A percentile compares a stretch with the other conserved stretches of the same genome.
phyloP scores from a whole-genome alignment of 139 green algal genomes.

The Astrephomene gubernaculifera region DNA sequence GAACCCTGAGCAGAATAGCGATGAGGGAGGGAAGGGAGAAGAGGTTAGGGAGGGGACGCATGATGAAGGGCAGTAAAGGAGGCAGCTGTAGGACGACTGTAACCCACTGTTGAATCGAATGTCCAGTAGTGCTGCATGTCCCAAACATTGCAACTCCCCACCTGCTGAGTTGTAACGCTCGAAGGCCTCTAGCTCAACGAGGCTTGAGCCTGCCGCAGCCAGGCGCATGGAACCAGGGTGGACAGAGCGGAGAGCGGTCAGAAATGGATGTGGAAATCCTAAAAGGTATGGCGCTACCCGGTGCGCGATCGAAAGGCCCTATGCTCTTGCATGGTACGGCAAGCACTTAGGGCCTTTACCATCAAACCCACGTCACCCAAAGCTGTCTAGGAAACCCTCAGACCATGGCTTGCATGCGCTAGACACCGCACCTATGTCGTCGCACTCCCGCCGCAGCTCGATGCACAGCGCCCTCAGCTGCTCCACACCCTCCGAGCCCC shows the following conservation, averaged over 20 bases:
- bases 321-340: no score
- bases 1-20: slow-evolving; percentile 4
- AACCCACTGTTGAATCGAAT: neutral
- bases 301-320: no score
- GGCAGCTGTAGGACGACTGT: neutral
- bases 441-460: slow-evolving; percentile 5
- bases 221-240: no score
- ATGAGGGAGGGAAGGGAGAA: no score
- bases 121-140: neutral
- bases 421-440: slow-evolving; percentile 13
- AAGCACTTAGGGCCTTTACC: no score
- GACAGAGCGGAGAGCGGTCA: no score
- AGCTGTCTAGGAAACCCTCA: no score
- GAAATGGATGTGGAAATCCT: no score
- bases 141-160: neutral
- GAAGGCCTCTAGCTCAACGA: slow-evolving; percentile 32
- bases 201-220: neutral
- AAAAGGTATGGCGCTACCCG: no score
- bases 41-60: neutral
- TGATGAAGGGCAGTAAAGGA: neutral
- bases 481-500: no score
- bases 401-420: no score
- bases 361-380: no score
- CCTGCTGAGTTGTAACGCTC: slow-evolving; percentile 29
- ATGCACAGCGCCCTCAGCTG: neutral